phyloP scores from a whole-genome alignment of 352 stramenopile species.

The Phytophthora tubulina region DNA sequence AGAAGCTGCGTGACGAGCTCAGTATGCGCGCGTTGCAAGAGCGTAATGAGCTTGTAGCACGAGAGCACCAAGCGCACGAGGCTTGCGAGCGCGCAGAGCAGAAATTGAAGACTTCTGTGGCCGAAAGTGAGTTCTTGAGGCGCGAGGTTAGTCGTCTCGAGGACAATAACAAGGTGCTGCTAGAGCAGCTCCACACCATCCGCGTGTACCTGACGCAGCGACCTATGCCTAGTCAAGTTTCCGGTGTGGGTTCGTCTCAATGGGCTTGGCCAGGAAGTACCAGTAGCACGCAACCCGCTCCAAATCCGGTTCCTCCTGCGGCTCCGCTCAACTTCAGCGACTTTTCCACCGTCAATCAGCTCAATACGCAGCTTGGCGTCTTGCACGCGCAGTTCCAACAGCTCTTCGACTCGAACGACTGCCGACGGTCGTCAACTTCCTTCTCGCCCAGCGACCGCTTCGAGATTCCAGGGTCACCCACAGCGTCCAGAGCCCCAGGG shows the following conservation, averaged over 20 bases:
- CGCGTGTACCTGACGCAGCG: slow-evolving; percentile 68
- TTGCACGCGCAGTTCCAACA: slow-evolving; percentile 71
- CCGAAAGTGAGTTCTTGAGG: slow-evolving; percentile 60
- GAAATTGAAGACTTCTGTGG: slow-evolving; percentile 50
- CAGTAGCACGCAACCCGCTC: background rate
- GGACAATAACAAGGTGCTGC: slow-evolving; percentile 69
- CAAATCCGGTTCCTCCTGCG: background rate
- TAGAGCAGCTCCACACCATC: slow-evolving; percentile 70
- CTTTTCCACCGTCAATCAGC: slow-evolving; percentile 50
- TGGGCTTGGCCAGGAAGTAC: slow-evolving; percentile 5
- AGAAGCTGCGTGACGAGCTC: slow-evolving; percentile 46
- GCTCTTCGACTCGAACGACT: slow-evolving; percentile 58
- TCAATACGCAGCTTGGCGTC: slow-evolving; percentile 59
- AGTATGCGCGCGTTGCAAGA: slow-evolving; percentile 44
- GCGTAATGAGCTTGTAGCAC: slow-evolving; percentile 44
- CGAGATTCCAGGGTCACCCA: slow-evolving; percentile 46
- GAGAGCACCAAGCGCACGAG: slow-evolving; percentile 39
- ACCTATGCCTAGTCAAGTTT: slow-evolving; percentile 33
- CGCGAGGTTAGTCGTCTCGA: slow-evolving; percentile 63
- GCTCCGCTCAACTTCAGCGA: slow-evolving; percentile 37
- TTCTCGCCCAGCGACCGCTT: slow-evolving; percentile 54
- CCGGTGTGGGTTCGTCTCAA: slow-evolving; percentile 1
- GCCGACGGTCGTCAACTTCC: slow-evolving; percentile 9
- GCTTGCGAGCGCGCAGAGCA: slow-evolving; percentile 46
- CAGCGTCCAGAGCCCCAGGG: slow-evolving; percentile 13